Conservation (phyloP, 1,139 yeast genomes). For the Taiozyma onychis region DNA sequence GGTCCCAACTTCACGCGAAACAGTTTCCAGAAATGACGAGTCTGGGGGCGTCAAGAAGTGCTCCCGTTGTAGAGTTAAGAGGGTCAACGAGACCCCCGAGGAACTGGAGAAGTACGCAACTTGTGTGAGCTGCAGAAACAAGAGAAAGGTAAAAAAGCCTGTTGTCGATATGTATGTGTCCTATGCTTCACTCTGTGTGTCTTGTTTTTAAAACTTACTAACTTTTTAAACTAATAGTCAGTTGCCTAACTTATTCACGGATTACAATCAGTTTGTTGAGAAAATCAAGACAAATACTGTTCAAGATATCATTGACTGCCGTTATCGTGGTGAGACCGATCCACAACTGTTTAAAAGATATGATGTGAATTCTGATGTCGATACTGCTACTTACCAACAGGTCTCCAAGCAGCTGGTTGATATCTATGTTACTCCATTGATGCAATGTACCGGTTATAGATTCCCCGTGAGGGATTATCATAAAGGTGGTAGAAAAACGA, state of each 20-base stretch:
- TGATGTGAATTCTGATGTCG: slow-evolving; percentile 24
- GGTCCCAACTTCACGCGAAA: background rate
- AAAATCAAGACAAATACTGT: slow-evolving; percentile 28
- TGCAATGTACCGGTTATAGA: slow-evolving; percentile 33
- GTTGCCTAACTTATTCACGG: slow-evolving; percentile 22
- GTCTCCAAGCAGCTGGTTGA: slow-evolving; percentile 29
- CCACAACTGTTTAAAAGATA: slow-evolving; percentile 27
- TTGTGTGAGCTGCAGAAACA: slow-evolving; percentile 32
- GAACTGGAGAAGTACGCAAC: slow-evolving; percentile 34
- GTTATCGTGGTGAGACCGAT: slow-evolving; percentile 27
- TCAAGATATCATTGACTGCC: slow-evolving; percentile 29
- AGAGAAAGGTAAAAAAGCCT: slow-evolving; percentile 29
- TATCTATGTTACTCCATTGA: slow-evolving; percentile 33
- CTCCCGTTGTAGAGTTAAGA: slow-evolving; percentile 35
- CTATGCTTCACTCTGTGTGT: background rate
- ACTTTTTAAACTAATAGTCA: background rate
- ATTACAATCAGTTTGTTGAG: slow-evolving; percentile 27
- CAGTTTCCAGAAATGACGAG: background rate
- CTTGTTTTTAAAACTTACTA: background rate
- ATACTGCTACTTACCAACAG: slow-evolving; percentile 26
- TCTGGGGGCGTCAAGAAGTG: slow-evolving; percentile 27
- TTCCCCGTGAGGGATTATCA: slow-evolving; percentile 39
- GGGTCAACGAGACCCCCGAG: slow-evolving; percentile 28
- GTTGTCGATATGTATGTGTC: slow-evolving; percentile 7
- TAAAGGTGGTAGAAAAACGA: slow-evolving; percentile 34